Evolutionary conservation across 2,329 filamentous ascomycete genomes (phyloP), one percentile per base, ranked within the genome.

Genomic region (Alternaria ventricosa): DNA sequence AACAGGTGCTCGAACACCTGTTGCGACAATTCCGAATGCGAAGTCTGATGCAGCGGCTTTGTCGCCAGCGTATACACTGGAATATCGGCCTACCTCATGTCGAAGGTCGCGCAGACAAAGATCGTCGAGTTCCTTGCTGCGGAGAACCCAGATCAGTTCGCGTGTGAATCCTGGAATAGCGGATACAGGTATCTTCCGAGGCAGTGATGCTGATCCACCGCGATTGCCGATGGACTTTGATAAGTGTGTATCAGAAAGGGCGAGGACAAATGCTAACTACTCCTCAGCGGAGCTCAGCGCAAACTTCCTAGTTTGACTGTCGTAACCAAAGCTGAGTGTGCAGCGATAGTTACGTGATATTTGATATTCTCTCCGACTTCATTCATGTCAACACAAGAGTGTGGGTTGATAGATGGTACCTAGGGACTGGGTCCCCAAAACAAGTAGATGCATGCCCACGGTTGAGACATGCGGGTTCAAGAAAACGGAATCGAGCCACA

Each of bases 261-360:
- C 27, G n/a, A 50, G n/a, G 25, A 5, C 6, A 11, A 18, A 28
- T 53, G 22, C 50, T 53, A 20, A 70, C 75, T n/a, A 10, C 22
- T 22, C n/a, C 30, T 12, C 20, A 53, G 28, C 18, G 20, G 50
- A 53, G 15, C 50, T 8, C 30, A 33, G 68, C n/a, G 70, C 65
- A 13, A 57, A 54, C 27, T 62, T 68, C 47, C 53, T 51, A 12
- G 60, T 80, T 9, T 80, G 78, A 78, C 65, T 79, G 11, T 68
- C 75, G 13, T 73, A 68, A 51, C 47, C 63, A 10, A 61, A 68
- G 46, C 36, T 18, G 36, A 41, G n/a, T 41, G 36, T 41, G n/a
- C 36, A n/a, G 36, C 36, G 3, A 41, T 41, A 6, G 3, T 18
- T 41, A 18, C 36, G n/a, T 41, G 36, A 41, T 41, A 41, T 41